Evolutionary conservation across 2,329 filamentous ascomycete species (phyloP), one percentile per base, ranked within the genome.

Genomic region (Alternaria sp.): DNA sequence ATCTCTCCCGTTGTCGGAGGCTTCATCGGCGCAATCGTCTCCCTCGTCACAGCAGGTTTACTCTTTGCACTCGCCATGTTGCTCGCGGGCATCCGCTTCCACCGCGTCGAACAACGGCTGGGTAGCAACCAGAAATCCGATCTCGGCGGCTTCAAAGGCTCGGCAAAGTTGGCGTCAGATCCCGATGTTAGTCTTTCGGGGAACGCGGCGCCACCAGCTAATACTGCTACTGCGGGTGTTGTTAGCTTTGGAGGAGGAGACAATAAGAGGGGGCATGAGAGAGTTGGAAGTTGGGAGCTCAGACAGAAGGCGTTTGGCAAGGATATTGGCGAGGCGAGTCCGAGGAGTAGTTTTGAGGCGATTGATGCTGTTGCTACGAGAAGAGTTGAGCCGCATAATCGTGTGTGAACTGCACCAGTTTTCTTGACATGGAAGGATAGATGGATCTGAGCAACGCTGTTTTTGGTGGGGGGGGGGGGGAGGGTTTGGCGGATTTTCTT

Each of bases 201-300:
- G 48, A 80, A 80, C 54, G 80, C 75, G 2, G 78, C 67, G 9
- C 69, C 68, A 51, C 72, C 71, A n/a, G 72, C 72, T 13, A 17
- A 17, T 17, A 37, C 24, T 24, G 23, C 14, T 36, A 36, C 31
- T 1, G 21, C 44, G 31, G 44, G 44, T 10, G 13, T 36, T 11
- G 5, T 48, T 48, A n/a, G 31, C 33, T 48, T 36, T 34, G 71
- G 68, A 1, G 66, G 72, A 60, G 51, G 74, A 6, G 54, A 44
- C 5, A 51, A 34, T 5, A 62, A 59, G 13, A 61, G 60, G 21
- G 79, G 79, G 2, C 81, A 86, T 68, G 84, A 86, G 72, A 75
- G 84, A 41, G 77, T 82, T 17, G 84, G 83, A 0, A 86, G 84
- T 59, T 87, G 85, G 85, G 85, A 87, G 69, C 71, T 87, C 72